phyloP scores from a whole-genome alignment of 192 early-diverging fungal genomes.

The Chytriomyces sp. region DNA sequence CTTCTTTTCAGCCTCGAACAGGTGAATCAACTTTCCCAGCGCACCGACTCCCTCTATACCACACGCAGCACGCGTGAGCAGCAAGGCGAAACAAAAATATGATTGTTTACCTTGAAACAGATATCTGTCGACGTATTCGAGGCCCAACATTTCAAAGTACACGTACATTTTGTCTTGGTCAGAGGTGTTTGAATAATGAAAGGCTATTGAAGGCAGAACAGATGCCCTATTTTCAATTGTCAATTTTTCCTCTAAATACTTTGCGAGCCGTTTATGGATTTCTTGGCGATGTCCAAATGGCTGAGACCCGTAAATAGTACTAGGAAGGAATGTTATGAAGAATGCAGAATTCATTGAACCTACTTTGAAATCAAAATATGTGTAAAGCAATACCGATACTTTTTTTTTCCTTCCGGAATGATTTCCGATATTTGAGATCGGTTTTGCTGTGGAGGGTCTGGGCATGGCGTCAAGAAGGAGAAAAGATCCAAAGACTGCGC shows the following conservation, averaged over 20 bases:
- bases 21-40: conserved; percentile 19
- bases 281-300: conserved; percentile 35
- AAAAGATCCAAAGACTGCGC: conserved; percentile 20
- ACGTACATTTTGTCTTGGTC: conserved; percentile 30
- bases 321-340: not conserved
- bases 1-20: conserved; percentile 25
- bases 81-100: not conserved
- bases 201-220: conserved; percentile 22
- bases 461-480: conserved; percentile 21
- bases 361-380: conserved; percentile 31
- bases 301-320: conserved; percentile 37
- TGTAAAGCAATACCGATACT: conserved; percentile 25
- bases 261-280: conserved; percentile 29
- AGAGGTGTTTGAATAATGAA: conserved; percentile 34
- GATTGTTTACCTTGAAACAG: conserved; percentile 17
- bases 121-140: conserved; percentile 15
- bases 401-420: not conserved
- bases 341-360: not conserved
- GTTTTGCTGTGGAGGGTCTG: not conserved
- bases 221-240: conserved; percentile 19
- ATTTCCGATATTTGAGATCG: not conserved
- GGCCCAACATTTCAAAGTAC: conserved; percentile 31
- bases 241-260: conserved; percentile 20
- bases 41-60: conserved; percentile 22
- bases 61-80: not conserved